Base-by-base conservation (phyloP, 805 yeast genomes). In the Naumovozyma dairenensis region DNA sequence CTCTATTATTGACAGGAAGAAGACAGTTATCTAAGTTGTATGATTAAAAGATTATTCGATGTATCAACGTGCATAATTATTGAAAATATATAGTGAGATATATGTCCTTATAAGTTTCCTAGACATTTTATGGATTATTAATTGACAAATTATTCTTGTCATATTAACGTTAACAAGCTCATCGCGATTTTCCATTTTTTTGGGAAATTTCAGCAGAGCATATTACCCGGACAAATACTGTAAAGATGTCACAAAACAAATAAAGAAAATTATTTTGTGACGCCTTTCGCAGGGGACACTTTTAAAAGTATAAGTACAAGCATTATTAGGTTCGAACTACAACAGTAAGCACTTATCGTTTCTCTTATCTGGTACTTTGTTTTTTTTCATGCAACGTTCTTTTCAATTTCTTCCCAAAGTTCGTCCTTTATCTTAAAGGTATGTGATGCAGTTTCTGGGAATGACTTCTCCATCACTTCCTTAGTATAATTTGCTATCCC, bases 361-460 rank as follows among this genome's bases (percentile, higher is more conserved):
- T n/a, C n/a, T 17, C 5, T 28, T 12, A 15, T 17, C 12, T 17
- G 16, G 30, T 28, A 14, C 21, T 28, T 14, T 17, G 16, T 21
- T 21, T 22, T 26, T 7, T 29, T 21, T 13, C 25, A 20, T 10
- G 17, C 26, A 19, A 25, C 27, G 4, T 25, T 16, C 25, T 33
- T 24, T 13, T 32, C 13, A 17, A 77, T 71, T 28, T 62, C 60
- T 1, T 59, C 58, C 50, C 62, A 71, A 27, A 79, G 76, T 2
- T 74, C 84, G 18, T 71, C 74, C 35, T 77, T 78, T 38, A 86
- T 75, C 35, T 70, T 67, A 54, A 79, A 87, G 4, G 81, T 73
- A 48, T 86, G 89, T 21, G 42, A 45, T 3, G 66, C 71, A 5
- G 63, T 58, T 5, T 64, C 60, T 0, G 98, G 98, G 53, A 82